phyloP scores from a whole-genome alignment of 1,284 basidiomycete genomes.

The Rhizopogon parksii region DNA sequence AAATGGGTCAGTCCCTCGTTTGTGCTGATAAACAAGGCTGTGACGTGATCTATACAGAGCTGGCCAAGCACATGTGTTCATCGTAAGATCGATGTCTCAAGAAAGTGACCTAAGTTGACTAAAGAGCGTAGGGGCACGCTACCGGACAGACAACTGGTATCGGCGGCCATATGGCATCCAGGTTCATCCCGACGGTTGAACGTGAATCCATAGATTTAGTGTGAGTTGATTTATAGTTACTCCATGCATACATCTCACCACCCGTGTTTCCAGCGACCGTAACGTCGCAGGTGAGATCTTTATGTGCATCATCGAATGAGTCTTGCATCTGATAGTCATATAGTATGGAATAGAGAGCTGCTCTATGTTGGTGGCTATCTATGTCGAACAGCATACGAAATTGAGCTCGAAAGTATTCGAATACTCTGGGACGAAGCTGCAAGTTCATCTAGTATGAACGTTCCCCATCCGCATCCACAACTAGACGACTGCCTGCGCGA shows the following conservation, averaged over 20 bases:
- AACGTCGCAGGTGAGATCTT: slow-evolving; percentile 57
- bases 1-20: slow-evolving; percentile 51
- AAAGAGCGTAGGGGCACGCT: slow-evolving; percentile 53
- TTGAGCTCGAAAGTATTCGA: slow-evolving; percentile 64
- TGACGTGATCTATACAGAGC: slow-evolving; percentile 32
- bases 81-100: slow-evolving; percentile 39
- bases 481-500: slow-evolving; percentile 46
- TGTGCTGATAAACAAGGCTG: slow-evolving; percentile 1
- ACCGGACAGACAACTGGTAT: slow-evolving; percentile 92
- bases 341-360: slow-evolving; percentile 86
- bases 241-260: slow-evolving; percentile 5
- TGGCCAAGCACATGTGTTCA: slow-evolving; percentile 69
- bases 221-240: slow-evolving; percentile 34
- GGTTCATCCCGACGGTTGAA: slow-evolving; percentile 97
- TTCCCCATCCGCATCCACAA: slow-evolving; percentile 32
- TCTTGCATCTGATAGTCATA: slow-evolving; percentile 1
- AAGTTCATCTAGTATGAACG: slow-evolving; percentile 17
- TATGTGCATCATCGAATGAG: neutral
- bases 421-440: slow-evolving; percentile 49
- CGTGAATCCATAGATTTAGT: slow-evolving; percentile 90
- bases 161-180: slow-evolving; percentile 84
- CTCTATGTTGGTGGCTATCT: slow-evolving; percentile 81
- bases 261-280: slow-evolving; percentile 47
- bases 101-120: neutral
- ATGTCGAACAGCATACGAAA: slow-evolving; percentile 79